phyloP scores from a whole-genome alignment of 495 filamentous ascomycete genomes.

The Penicillium simplicissimum region DNA sequence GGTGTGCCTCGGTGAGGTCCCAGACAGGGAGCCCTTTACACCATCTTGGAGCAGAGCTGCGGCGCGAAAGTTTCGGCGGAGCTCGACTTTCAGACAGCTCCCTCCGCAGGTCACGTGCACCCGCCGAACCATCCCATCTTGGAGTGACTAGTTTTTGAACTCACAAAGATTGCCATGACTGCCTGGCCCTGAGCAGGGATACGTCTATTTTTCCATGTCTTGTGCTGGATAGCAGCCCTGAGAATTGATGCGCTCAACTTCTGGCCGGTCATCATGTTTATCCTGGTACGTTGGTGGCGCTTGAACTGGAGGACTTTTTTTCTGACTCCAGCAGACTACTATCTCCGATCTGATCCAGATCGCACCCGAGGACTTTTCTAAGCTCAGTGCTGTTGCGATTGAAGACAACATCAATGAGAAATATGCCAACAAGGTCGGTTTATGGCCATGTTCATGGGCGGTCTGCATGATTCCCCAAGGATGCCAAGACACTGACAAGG shows the following conservation, averaged over 20 bases:
- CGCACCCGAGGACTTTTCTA: constrained; percentile 78
- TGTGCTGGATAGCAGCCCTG: neutral
- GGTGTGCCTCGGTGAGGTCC: constrained; percentile 26
- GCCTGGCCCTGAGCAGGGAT: constrained; percentile 4
- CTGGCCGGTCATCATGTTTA: constrained; percentile 50
- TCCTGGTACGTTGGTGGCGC: constrained; percentile 46
- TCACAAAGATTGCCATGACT: neutral
- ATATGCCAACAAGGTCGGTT: constrained; percentile 82
- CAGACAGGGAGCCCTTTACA: constrained; percentile 14
- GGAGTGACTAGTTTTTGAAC: constrained; percentile 2
- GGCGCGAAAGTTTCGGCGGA: constrained; percentile 14
- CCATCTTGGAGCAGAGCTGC: constrained; percentile 16
- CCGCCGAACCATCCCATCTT: neutral
- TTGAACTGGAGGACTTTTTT: neutral
- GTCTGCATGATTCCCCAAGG: neutral
- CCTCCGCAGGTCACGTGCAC: constrained; percentile 20
- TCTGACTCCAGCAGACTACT: constrained; percentile 51
- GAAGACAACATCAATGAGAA: constrained; percentile 95
- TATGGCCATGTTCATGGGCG: neutral
- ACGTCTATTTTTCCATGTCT: neutral
- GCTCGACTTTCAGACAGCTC: constrained; percentile 21
- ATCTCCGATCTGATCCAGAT: constrained; percentile 93
- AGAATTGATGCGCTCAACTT: neutral
- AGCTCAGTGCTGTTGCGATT: constrained; percentile 72
- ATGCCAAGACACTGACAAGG: neutral